A percentile compares a stretch with the other conserved stretches of the same genome.
Conservation (phyloP, 2,329 filamentous ascomycete species). For the Ophiostoma novo-ulmi region DNA sequence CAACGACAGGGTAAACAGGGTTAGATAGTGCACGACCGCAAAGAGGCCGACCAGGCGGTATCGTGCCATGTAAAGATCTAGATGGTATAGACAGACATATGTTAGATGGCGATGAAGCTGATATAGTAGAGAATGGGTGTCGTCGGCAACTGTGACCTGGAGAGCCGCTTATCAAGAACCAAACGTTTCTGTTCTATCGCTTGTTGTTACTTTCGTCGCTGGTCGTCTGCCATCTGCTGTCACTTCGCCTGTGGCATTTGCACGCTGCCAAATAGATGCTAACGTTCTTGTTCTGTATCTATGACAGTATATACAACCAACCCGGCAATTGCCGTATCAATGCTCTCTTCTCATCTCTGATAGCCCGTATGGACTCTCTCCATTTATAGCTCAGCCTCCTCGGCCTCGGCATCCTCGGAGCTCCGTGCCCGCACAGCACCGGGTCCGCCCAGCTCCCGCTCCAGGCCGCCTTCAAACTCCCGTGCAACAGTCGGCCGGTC, state of each 20-base stretch:
- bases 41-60: neutral
- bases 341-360: neutral
- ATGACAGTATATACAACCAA: slow-evolving; percentile 24
- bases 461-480: slow-evolving; percentile 66
- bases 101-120: neutral
- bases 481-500: slow-evolving; percentile 65
- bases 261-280: neutral
- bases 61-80: neutral
- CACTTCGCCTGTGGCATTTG: neutral
- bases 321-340: slow-evolving; percentile 9
- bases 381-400: slow-evolving; percentile 15
- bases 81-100: neutral
- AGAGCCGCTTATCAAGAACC: neutral
- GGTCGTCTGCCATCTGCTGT: neutral
- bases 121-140: neutral
- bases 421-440: slow-evolving; percentile 48
- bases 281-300: slow-evolving; percentile 20
- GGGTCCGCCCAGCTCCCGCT: slow-evolving; percentile 68
- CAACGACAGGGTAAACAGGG: neutral
- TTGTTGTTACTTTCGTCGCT: neutral
- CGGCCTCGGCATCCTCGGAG: slow-evolving; percentile 20
- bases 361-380: neutral
- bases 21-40: neutral
- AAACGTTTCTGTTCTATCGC: neutral
- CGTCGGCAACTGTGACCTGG: neutral